These are phyloP conservation scores for Recurvomyces mirabilis DNA, from an alignment of 495 filamentous ascomycete genomes.

Conservation along the genomic window DNA sequence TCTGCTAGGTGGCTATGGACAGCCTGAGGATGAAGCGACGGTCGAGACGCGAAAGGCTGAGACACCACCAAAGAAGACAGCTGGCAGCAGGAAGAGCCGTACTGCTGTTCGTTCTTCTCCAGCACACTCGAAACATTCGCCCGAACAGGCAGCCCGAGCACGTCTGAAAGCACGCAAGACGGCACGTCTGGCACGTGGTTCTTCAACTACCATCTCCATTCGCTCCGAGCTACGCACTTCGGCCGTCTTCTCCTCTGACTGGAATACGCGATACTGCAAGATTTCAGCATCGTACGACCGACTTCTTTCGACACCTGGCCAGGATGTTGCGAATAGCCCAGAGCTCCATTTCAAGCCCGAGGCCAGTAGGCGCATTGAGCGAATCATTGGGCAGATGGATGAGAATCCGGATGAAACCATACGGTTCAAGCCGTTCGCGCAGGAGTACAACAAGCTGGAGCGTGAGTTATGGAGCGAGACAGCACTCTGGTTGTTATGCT, in stretches of 20 bases:
- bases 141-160: no score
- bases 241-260: conserved; percentile 2
- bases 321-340: no score
- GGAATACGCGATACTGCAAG: background rate
- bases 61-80: no score
- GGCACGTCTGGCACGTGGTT: no score
- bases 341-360: no score
- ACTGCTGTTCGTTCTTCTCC: no score
- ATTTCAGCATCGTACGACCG: background rate
- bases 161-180: no score
- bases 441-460: conserved; percentile 2
- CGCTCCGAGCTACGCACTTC: background rate
- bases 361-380: no score
- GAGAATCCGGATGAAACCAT: no score
- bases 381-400: background rate
- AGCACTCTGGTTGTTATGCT: conserved; percentile 11
- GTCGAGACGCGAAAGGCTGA: background rate
- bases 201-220: no score
- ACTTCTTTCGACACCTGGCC: background rate
- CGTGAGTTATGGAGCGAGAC: conserved; percentile 8
- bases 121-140: no score
- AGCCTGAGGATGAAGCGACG: background rate
- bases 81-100: no score
- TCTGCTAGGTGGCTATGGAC: background rate
- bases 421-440: background rate